Base-by-base conservation (phyloP, 2,329 filamentous ascomycete genomes). In the Fusarium armeniacum region DNA sequence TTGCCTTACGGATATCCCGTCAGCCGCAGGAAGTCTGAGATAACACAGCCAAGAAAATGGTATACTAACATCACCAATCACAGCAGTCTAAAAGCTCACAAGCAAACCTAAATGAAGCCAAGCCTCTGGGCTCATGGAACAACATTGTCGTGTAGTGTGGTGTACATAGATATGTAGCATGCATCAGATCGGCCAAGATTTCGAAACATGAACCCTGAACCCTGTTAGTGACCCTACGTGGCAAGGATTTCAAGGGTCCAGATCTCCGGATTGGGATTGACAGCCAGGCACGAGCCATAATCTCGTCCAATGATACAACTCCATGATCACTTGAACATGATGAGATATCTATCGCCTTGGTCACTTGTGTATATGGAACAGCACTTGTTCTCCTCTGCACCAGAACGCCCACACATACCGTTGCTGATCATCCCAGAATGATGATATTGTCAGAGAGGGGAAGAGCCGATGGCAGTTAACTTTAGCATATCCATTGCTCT, bases 191-290 rank as follows among this genome's bases (percentile, higher is more conserved):
- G 64, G 69, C 56, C 62, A 59, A 26, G 45, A 46, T 62, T 55
- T 66, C 70, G 69, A 73, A 44, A 32, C 47, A 40, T 9, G 55
- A 72, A 62, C 70, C 72, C 66, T 75, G 70, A 67, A 71, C 72
- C 72, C 70, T 74, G 72, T 62, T 69, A 62, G 58, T 26, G 45
- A 51, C 45, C 61, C 30, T 58, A 57, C 45, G 61, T 67, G 50
- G 52, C 55, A 64, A 68, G 61, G 62, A 54, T 67, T 57, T 62
- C 43, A 47, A 55, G 59, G 67, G 58, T 63, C 50, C 44, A 56
- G 53, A 47, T 43, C 52, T 62, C 72, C 71, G 67, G 65, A 74
- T 73, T 63, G 32, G 70, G 70, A 50, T n/a, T 51, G 54, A 51
- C 55, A 55, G 32, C 46, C 41, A 59, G 54, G 67, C 60, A 71